Base-by-base conservation (phyloP, 805 yeast genomes). In the Suhomyces pyralidae region DNA sequence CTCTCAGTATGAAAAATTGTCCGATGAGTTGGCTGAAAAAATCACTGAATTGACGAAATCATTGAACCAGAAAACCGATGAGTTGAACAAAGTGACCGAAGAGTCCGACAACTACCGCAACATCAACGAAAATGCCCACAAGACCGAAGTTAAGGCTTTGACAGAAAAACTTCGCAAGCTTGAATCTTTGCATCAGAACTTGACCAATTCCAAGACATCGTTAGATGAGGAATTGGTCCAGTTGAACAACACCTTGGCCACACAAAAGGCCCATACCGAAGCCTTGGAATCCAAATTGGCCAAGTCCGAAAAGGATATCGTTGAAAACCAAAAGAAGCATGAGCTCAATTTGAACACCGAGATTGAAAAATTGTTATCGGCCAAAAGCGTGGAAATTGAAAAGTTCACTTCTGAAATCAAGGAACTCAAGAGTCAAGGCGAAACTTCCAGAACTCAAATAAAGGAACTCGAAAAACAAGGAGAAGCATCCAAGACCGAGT, bases 281-380 rank as follows among this genome's bases (percentile, higher is more conserved):
- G 20, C 36, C 14, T 42, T 50, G 46, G 17, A 36, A 2, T 17
- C 19, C 22, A 22, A 52, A 24, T 59, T 48, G 48, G 25, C 46
- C 40, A 44, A 30, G 12, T 40, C 53, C 20, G 52, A 24, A 19
- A 42, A 43, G 28, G 55, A 55, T 28, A 46, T 44, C 8, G 52
- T 50, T 7, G 19, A 49, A n/a, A 17, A 55, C 20, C 52, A 55
- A 38, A 51, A 55, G 34, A 58, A 63, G 20, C 58, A 59, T 40
- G 61, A 64, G 17, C 62, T 60, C 57, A 63, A 65, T 46, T 58
- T 68, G 53, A 67, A 64, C 51, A 38, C 53, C 32, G 63, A 64
- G 40, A 52, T 68, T 45, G 70, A 69, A 40, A 55, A 50, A 28
- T 43, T 62, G 40, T 54, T 60, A 5, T 63, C 62, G 7, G 58